These are phyloP conservation scores for Schoenoplectus tabernaemontani DNA, from an alignment of 202 grass and related monocot species.

Conservation along the genomic window DNA sequence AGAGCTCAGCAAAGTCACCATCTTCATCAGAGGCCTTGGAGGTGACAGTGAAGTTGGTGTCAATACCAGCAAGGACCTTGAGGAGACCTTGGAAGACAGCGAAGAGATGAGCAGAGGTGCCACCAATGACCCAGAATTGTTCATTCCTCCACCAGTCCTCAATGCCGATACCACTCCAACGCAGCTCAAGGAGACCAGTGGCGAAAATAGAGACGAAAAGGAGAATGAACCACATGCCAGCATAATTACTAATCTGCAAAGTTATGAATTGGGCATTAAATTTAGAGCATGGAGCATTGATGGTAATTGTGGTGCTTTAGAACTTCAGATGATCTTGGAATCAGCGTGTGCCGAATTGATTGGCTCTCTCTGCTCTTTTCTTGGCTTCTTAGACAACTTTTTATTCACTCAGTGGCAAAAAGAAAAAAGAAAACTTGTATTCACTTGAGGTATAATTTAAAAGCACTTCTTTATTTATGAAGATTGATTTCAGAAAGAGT, in stretches of 20 bases:
- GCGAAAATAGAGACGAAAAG: slow-evolving; percentile 77
- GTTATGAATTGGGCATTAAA: slow-evolving; percentile 27
- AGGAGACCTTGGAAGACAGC: slow-evolving; percentile 90
- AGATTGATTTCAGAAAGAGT: background rate
- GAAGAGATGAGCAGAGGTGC: slow-evolving; percentile 91
- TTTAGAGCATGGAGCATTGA: background rate
- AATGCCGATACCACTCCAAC: slow-evolving; percentile 95
- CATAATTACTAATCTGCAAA: slow-evolving; percentile 89
- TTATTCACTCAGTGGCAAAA: too few species aligned
- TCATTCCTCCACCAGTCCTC: slow-evolving; percentile 99
- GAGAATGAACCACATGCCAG: slow-evolving; percentile 90
- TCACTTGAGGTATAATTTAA: background rate
- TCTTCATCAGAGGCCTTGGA: slow-evolving; percentile 84
- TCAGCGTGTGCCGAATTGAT: slow-evolving; percentile 20
- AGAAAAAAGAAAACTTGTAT: too few species aligned
- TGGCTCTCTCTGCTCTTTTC: background rate
- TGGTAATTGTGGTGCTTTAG: background rate
- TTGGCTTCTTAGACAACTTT: background rate
- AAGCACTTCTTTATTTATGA: background rate
- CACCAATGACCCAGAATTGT: slow-evolving; percentile 98
- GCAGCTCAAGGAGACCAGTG: slow-evolving; percentile 77
- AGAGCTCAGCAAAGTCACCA: slow-evolving; percentile 81
- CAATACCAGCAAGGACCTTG: slow-evolving; percentile 80
- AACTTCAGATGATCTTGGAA: slow-evolving; percentile 7
- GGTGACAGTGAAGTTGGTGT: slow-evolving; percentile 95